These are phyloP conservation scores for Ceratobasidium theobromae DNA, from an alignment of 1,284 basidiomycete genomes.

Conservation along the genomic window DNA sequence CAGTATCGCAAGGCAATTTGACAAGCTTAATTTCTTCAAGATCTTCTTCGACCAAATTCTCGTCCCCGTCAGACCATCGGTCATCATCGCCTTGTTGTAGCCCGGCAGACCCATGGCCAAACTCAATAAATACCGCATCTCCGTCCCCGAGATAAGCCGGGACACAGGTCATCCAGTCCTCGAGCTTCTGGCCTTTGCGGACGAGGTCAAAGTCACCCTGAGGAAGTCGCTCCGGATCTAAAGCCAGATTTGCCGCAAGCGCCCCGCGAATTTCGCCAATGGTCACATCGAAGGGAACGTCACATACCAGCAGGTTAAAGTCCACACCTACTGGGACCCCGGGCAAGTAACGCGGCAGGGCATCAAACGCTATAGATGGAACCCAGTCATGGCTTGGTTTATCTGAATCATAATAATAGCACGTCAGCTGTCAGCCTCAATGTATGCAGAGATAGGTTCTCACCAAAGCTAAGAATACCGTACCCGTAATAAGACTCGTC, in stretches of 20 bases:
- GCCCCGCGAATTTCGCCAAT: conserved; percentile 22
- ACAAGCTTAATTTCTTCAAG: conserved; percentile 31
- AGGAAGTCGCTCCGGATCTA: conserved; percentile 17
- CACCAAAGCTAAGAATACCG: conserved; percentile 31
- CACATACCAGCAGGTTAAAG: conserved; percentile 27
- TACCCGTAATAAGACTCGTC: conserved; percentile 26
- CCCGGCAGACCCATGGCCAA: neutral
- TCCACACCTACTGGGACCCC: conserved; percentile 25
- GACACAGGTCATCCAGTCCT: conserved; percentile 30
- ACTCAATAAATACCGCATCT: conserved; percentile 26
- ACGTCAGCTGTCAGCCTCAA: neutral
- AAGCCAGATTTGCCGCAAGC: conserved; percentile 14
- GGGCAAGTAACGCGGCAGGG: conserved; percentile 18
- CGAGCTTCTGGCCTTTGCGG: conserved; percentile 24
- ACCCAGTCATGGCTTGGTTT: conserved; percentile 29
- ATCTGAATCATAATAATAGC: conserved; percentile 1
- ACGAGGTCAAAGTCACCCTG: conserved; percentile 24
- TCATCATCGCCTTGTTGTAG: neutral
- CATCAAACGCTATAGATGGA: conserved; percentile 22
- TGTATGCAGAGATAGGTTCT: neutral
- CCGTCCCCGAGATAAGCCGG: conserved; percentile 28
- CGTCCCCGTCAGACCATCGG: neutral
- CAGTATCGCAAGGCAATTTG: conserved; percentile 21
- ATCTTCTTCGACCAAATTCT: conserved; percentile 4
- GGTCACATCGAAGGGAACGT: conserved; percentile 27